Percentiles rank a stretch among this genome's conserved stretches.
Evolutionary conservation across 441 rosid species (phyloP).

Genomic region (Gossypium davidsonii): DNA sequence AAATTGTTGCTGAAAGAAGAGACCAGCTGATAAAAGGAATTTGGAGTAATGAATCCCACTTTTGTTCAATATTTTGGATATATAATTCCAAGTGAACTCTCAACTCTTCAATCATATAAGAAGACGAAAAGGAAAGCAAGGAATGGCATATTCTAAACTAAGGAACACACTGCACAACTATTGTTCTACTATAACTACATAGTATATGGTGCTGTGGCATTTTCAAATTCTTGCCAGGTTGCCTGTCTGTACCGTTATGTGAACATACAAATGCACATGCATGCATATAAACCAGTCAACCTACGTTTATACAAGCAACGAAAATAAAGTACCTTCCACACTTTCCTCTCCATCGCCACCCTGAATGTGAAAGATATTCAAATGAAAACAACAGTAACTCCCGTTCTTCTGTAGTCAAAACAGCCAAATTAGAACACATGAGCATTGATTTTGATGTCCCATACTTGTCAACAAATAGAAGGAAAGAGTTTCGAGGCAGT

Average conservation of each 20-base stretch:
- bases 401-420: background rate
- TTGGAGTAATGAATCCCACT: background rate
- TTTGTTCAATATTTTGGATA: background rate
- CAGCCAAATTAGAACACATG: background rate
- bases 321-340: background rate
- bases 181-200: background rate
- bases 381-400: background rate
- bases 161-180: background rate
- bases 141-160: background rate
- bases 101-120: background rate
- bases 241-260: background rate
- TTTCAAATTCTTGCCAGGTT: background rate
- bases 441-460: background rate
- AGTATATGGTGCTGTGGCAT: background rate
- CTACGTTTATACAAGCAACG: background rate
- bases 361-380: background rate
- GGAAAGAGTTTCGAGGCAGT: background rate
- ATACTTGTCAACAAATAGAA: background rate
- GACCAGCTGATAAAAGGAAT: slow-evolving; percentile 16
- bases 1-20: slow-evolving; percentile 46
- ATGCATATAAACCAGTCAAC: background rate
- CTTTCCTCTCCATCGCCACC: background rate
- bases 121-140: background rate
- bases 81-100: background rate
- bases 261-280: background rate